These are phyloP conservation scores for apple (Malus domestica) DNA, from an alignment of 306 rosid genomes.

Conservation along the genomic window DNA sequence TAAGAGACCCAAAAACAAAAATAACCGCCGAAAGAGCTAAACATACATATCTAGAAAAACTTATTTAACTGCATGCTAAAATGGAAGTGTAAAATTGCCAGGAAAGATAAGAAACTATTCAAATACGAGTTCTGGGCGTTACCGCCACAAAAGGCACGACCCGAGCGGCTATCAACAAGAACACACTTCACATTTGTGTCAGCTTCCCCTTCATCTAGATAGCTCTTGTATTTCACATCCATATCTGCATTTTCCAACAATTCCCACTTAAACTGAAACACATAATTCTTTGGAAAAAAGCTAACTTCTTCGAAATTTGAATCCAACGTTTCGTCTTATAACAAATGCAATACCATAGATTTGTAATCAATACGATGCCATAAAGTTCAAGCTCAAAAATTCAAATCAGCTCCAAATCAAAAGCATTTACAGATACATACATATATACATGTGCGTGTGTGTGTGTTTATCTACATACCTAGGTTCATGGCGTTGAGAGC, in stretches of 20 bases:
- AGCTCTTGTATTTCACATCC: constrained; percentile 76
- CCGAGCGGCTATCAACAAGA: constrained; percentile 69
- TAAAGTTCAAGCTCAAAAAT: not conserved
- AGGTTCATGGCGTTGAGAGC: constrained; percentile 94
- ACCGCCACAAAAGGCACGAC: constrained; percentile 95
- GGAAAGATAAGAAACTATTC: not conserved
- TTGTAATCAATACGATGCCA: not conserved
- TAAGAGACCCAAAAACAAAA: constrained; percentile 30
- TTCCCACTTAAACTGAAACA: constrained; percentile 6
- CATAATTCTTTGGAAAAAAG: not conserved
- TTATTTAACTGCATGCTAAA: not conserved
- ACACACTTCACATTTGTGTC: constrained; percentile 83
- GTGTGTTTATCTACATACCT: constrained; percentile 27
- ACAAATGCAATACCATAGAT: not conserved
- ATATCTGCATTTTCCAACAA: constrained; percentile 50
- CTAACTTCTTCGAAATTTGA: not conserved
- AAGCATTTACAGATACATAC: not conserved
- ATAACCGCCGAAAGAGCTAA: constrained; percentile 22
- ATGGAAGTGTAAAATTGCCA: not conserved
- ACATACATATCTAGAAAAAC: not conserved
- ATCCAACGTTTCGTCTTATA: not conserved
- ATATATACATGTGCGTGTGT: too few relatives aligned
- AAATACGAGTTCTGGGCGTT: constrained; percentile 10
- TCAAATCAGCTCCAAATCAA: not conserved
- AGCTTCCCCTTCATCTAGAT: constrained; percentile 86